phyloP scores from a whole-genome alignment of 2,329 filamentous ascomycete species.

The Sporothrix brasiliensis region DNA sequence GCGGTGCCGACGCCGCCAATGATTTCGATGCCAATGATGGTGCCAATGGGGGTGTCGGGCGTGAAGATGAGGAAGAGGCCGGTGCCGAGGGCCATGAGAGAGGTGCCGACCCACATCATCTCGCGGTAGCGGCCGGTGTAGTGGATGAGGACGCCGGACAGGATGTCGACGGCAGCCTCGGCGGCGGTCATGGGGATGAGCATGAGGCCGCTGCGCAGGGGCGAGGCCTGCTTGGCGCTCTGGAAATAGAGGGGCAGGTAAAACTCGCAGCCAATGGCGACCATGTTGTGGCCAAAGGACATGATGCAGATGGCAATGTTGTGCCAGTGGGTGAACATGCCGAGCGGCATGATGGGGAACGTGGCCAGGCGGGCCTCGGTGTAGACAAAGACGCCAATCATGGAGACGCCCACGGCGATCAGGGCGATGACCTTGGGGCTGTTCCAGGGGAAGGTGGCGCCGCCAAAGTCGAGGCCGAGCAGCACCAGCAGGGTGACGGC shows the following conservation, averaged over 20 bases:
- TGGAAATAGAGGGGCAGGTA: slow-evolving; percentile 54
- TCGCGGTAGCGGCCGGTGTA: slow-evolving; percentile 59
- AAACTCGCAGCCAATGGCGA: slow-evolving; percentile 55
- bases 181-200: slow-evolving; percentile 57
- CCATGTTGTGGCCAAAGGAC: slow-evolving; percentile 55
- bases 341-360: slow-evolving; percentile 51
- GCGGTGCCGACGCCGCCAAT: slow-evolving; percentile 61
- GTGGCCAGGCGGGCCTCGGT: slow-evolving; percentile 51
- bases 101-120: slow-evolving; percentile 53
- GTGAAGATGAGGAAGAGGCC: slow-evolving; percentile 58
- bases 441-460: slow-evolving; percentile 57
- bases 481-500: slow-evolving; percentile 66
- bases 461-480: slow-evolving; percentile 61
- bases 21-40: slow-evolving; percentile 55
- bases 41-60: slow-evolving; percentile 48
- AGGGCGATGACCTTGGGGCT: slow-evolving; percentile 61
- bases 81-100: slow-evolving; percentile 58
- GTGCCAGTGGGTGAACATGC: slow-evolving; percentile 49
- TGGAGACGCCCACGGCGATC: slow-evolving; percentile 44
- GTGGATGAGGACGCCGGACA: slow-evolving; percentile 51
- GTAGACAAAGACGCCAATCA: slow-evolving; percentile 49
- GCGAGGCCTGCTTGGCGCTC: slow-evolving; percentile 51
- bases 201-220: slow-evolving; percentile 55
- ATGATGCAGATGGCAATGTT: slow-evolving; percentile 54
- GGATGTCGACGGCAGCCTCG: slow-evolving; percentile 50